Conservation (phyloP, 2,329 filamentous ascomycete genomes). For the Hypoxylon sp. region DNA sequence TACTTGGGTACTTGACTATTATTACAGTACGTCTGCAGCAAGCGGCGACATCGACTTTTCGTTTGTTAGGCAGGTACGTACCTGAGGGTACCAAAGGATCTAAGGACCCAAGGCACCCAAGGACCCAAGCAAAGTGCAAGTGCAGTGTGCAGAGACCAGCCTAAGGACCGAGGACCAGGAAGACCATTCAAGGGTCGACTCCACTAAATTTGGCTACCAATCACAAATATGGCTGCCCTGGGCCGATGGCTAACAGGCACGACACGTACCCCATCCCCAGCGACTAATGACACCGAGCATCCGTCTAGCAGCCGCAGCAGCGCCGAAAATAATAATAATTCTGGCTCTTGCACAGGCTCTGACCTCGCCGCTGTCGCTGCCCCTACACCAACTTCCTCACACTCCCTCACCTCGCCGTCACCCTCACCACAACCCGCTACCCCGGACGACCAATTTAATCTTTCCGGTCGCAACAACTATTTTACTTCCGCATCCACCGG, state of each 20-base stretch:
- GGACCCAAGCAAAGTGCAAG: constrained; percentile 4
- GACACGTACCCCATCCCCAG: constrained; percentile 46
- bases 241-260: constrained; percentile 51
- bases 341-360: constrained; percentile 37
- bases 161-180: constrained; percentile 44
- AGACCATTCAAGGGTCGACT: constrained; percentile 45
- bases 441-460: constrained; percentile 56
- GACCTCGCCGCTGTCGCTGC: constrained; percentile 46
- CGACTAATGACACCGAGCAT: constrained; percentile 50
- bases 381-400: constrained; percentile 58
- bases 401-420: constrained; percentile 56
- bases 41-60: neutral
- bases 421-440: constrained; percentile 63
- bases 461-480: constrained; percentile 50
- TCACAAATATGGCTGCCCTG: constrained; percentile 50
- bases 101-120: constrained; percentile 10
- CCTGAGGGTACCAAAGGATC: constrained; percentile 17
- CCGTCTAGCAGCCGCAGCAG: constrained; percentile 50
- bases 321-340: constrained; percentile 49
- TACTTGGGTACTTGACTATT: constrained; percentile 10
- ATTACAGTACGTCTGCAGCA: constrained; percentile 2
- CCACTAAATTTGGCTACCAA: constrained; percentile 43
- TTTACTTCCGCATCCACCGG: constrained; percentile 43
- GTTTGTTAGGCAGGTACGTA: constrained; percentile 26
- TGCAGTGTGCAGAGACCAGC: constrained; percentile 18